Percentiles rank a stretch among this genome's conserved stretches.
Conservation (phyloP, 495 filamentous ascomycete species). For the Gamarada debralockiae region DNA sequence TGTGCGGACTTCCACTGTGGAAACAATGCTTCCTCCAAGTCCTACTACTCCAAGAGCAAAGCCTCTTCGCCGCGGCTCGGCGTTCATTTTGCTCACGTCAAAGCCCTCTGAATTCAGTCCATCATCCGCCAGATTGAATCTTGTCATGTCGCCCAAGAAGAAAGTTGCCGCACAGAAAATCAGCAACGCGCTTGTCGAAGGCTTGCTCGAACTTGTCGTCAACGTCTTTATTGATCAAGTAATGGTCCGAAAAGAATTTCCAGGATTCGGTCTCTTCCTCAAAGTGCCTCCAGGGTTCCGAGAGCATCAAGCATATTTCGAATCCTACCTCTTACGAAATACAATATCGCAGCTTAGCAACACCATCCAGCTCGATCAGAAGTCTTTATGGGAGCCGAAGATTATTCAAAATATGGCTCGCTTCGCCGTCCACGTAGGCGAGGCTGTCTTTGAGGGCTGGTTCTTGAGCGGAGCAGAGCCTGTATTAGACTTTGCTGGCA, state of each 20-base stretch:
- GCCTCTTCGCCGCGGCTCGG: slow-evolving; percentile 71
- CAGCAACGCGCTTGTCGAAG: slow-evolving; percentile 68
- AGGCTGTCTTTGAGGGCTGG: slow-evolving; percentile 94
- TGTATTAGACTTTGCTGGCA: slow-evolving; percentile 83
- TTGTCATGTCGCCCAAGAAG: slow-evolving; percentile 56
- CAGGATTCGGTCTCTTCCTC: slow-evolving; percentile 82
- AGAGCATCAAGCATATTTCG: slow-evolving; percentile 92
- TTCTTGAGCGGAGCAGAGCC: slow-evolving; percentile 81
- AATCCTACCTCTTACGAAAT: slow-evolving; percentile 79
- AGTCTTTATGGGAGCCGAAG: slow-evolving; percentile 72
- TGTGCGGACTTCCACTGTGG: slow-evolving; percentile 64
- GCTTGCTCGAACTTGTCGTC: slow-evolving; percentile 69
- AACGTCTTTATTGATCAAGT: slow-evolving; percentile 80
- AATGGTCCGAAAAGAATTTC: slow-evolving; percentile 79
- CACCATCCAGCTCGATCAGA: slow-evolving; percentile 64
- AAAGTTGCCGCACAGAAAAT: slow-evolving; percentile 44
- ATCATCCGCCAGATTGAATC: slow-evolving; percentile 57
- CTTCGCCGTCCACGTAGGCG: slow-evolving; percentile 72
- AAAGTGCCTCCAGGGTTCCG: slow-evolving; percentile 88
- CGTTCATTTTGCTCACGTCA: slow-evolving; percentile 82
- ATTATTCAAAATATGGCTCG: slow-evolving; percentile 82
- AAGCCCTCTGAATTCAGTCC: slow-evolving; percentile 52
- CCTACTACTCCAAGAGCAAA: slow-evolving; percentile 42
- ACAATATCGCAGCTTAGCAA: slow-evolving; percentile 68
- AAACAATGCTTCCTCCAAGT: slow-evolving; percentile 41